phyloP scores from a whole-genome alignment of 441 rosid genomes.

The Erodium chrysanthum region DNA sequence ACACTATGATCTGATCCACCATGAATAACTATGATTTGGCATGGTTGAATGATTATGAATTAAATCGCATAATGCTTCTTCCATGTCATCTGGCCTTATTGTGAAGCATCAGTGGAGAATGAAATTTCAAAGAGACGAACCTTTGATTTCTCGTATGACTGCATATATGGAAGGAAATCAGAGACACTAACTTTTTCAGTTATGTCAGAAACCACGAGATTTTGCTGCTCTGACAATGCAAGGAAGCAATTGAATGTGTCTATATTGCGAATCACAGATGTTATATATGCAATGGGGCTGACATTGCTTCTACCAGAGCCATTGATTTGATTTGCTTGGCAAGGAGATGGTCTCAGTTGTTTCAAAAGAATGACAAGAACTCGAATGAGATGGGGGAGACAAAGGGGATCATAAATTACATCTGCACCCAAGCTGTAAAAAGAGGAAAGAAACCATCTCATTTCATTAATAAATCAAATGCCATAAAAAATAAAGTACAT shows the following conservation, averaged over 20 bases:
- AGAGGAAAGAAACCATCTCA: background rate
- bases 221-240: constrained; percentile 37
- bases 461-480: too few species aligned
- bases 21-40: too few species aligned
- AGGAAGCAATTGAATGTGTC: constrained; percentile 53
- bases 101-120: background rate
- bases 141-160: constrained; percentile 47
- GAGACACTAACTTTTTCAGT: constrained; percentile 38
- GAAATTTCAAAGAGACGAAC: constrained; percentile 37
- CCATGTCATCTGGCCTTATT: background rate
- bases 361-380: constrained; percentile 46
- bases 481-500: too few species aligned
- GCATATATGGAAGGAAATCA: constrained; percentile 63
- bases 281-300: constrained; percentile 42
- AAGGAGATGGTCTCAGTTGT: constrained; percentile 15
- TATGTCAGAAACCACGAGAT: constrained; percentile 39
- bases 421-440: constrained; percentile 63
- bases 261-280: constrained; percentile 52
- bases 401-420: constrained; percentile 61
- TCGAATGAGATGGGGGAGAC: constrained; percentile 58
- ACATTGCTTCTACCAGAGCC: too few species aligned
- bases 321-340: too few species aligned
- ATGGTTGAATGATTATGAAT: too few species aligned
- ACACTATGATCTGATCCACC: background rate
- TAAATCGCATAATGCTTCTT: too few species aligned